A percentile compares a stretch with the other conserved stretches of the same genome.
phyloP scores from a whole-genome alignment of 805 yeast species.

The Nakazawaea peltata region DNA sequence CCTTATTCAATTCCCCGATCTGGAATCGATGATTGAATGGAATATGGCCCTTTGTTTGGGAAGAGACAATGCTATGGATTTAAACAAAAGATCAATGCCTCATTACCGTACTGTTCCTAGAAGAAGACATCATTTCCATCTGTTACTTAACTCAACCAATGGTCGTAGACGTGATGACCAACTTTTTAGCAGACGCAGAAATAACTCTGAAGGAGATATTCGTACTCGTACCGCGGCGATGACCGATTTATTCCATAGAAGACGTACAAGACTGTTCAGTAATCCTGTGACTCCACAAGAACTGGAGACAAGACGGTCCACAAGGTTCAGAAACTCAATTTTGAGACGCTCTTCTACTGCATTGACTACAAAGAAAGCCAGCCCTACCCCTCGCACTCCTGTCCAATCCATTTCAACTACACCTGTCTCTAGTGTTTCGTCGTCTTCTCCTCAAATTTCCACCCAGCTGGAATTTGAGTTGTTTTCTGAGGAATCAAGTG shows the following conservation, averaged over 20 bases:
- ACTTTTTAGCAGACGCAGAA: conserved; percentile 1
- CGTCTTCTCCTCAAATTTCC: background rate
- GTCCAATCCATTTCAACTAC: background rate
- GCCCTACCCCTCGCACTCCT: too few species aligned
- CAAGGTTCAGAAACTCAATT: background rate
- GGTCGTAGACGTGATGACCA: background rate
- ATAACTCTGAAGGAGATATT: conserved; percentile 7
- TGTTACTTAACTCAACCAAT: too few species aligned
- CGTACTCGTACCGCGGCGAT: conserved; percentile 2
- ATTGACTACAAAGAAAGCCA: background rate
- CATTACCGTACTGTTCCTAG: conserved; percentile 76
- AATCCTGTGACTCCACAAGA: conserved; percentile 8
- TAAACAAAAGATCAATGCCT: conserved; percentile 65
- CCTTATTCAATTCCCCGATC: conserved; percentile 52
- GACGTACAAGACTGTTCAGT: conserved; percentile 6
- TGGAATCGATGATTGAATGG: conserved; percentile 74
- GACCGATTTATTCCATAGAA: conserved; percentile 5
- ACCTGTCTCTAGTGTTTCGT: background rate
- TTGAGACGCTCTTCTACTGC: background rate
- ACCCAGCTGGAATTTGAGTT: background rate
- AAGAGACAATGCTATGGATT: conserved; percentile 71
- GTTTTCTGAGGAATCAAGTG: background rate
- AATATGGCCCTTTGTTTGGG: conserved; percentile 64
- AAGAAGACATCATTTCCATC: conserved; percentile 37
- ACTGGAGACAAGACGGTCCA: conserved; percentile 1